Base-by-base conservation (phyloP, 129 eudicot genomes). In the Tagetes patula region DNA sequence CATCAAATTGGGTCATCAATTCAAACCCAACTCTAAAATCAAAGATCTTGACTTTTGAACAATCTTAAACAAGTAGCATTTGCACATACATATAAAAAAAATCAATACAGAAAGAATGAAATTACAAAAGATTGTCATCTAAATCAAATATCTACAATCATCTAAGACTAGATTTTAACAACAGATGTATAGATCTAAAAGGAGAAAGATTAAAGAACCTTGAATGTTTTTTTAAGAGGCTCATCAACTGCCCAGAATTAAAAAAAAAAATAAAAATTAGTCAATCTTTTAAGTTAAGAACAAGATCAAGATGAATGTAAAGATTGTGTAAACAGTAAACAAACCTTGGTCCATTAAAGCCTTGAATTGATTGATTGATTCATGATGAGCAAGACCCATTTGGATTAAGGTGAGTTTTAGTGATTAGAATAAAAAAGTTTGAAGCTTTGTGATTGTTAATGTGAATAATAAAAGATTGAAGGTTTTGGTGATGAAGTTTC, bases 321-420 rank as follows among this genome's bases (percentile, higher is more conserved):
- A 37, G 4, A 34, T 4, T 59, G 6, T 12, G 5, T 34, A 52
- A 52, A 46, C 50, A n/a, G 20, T 0, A 20, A 14, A 49, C 76
- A 38, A 27, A 91, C 95, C 88, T 88, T 84, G 85, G 70, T 85
- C 90, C 86, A 91, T 91, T 38, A 91, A 72, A 0, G 82, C 79
- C 72, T 84, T 80, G 64, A 85, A 75, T 53, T 85, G 87, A 70
- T 73, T 54, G 70, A 91, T 82, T 64, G 89, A 79, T 56, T 91
- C 89, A 72, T 85, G 73, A 6, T 95, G 69, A 78, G 81, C 88
- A 73, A 88, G 67, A 50, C 83, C 86, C 92, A 91, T 87, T 70
- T 69, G 49, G 69, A 64, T 64, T 61, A 5, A 7, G 34, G 31
- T 12, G 58, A 60, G 40, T 8, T 71, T 49, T 10, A 37, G 82